These are phyloP conservation scores for Picea engelmannii DNA, from an alignment of 83 land plant species.

Conservation along the genomic window DNA sequence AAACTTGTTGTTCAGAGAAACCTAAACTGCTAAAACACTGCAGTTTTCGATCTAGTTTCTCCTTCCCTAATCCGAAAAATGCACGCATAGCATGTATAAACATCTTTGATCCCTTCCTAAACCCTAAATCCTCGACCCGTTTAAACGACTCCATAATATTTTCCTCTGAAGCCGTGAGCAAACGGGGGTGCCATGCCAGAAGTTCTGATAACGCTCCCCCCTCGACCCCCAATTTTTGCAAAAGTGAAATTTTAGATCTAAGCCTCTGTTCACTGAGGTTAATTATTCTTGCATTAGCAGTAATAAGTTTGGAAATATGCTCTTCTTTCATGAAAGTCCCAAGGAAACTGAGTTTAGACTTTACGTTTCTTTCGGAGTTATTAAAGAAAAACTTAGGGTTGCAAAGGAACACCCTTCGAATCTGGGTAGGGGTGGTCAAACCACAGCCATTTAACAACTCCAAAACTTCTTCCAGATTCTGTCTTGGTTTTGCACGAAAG, in stretches of 20 bases:
- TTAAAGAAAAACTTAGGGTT: background rate
- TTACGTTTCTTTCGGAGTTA: background rate
- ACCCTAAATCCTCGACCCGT: background rate
- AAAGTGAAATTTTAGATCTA: background rate
- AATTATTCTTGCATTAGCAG: background rate
- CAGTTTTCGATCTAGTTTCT: background rate
- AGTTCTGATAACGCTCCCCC: background rate
- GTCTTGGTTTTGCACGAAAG: no score
- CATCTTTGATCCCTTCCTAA: background rate
- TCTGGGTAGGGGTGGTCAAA: no score
- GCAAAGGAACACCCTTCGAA: background rate
- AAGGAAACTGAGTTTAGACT: background rate
- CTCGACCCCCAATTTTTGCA: background rate
- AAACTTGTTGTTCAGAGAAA: background rate
- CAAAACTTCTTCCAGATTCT: no score
- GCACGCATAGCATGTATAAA: background rate
- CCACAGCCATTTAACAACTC: no score
- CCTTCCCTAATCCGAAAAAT: background rate
- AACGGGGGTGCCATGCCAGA: background rate
- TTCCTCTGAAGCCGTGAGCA: background rate
- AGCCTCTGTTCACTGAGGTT: background rate
- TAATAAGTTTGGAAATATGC: background rate
- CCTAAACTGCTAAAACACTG: background rate
- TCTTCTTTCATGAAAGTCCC: background rate
- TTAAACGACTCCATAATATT: background rate